Conservation (phyloP, 2,329 filamentous ascomycete genomes). For the Ceratocystis papillata region DNA sequence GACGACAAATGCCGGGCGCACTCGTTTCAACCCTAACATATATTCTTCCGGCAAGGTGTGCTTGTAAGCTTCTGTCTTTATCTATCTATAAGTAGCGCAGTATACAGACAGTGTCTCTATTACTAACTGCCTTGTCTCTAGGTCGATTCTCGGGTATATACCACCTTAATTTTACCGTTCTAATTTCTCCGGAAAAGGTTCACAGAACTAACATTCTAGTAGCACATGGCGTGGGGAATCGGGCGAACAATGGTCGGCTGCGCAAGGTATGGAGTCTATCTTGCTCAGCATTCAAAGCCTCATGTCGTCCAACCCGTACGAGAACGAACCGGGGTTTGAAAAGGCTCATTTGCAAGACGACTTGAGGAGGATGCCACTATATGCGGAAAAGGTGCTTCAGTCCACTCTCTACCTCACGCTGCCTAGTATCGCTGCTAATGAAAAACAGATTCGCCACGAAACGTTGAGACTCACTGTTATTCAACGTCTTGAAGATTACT, state of each 20-base stretch:
- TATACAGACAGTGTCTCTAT: background rate
- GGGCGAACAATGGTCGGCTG: constrained; percentile 92
- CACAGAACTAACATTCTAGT: constrained; percentile 27
- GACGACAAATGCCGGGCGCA: constrained; percentile 81
- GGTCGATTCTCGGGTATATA: constrained; percentile 72
- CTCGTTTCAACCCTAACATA: constrained; percentile 94
- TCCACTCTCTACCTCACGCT: too few relatives aligned
- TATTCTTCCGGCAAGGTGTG: constrained; percentile 88
- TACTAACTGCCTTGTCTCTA: constrained; percentile 32
- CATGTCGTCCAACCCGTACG: constrained; percentile 87
- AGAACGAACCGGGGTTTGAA: constrained; percentile 93
- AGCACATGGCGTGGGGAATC: constrained; percentile 88
- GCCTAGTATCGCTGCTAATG: constrained; percentile 21
- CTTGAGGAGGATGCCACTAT: constrained; percentile 61
- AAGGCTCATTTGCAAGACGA: constrained; percentile 56
- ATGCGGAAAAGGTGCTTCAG: constrained; percentile 59
- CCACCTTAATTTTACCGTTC: background rate
- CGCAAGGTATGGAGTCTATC: constrained; percentile 88
- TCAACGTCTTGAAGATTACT: constrained; percentile 67
- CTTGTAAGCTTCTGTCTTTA: constrained; percentile 48
- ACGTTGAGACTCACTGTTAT: constrained; percentile 77
- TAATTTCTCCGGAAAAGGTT: background rate
- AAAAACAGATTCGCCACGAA: constrained; percentile 71
- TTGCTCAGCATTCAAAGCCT: constrained; percentile 92
- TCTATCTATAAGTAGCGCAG: too few relatives aligned